Evolutionary conservation across 2,329 filamentous ascomycete species (phyloP).

Genomic region (Xylariaceae sp.): DNA sequence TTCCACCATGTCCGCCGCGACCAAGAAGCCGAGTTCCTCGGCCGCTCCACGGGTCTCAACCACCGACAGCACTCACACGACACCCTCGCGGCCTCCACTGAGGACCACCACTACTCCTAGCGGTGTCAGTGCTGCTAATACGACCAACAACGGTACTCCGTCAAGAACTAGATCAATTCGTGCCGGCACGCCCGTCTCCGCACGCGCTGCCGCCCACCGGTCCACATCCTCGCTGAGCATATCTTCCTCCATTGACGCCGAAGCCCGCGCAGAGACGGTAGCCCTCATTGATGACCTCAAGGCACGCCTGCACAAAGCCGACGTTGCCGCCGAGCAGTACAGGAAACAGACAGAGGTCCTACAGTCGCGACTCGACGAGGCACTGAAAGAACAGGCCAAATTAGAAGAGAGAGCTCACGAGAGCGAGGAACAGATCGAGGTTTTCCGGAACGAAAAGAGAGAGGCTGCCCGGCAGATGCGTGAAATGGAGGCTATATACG

Average conservation of each 20-base stretch:
- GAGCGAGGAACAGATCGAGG: conserved; percentile 77
- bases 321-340: conserved; percentile 72
- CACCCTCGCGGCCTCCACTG: conserved; percentile 41
- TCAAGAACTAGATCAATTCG: conserved; percentile 65
- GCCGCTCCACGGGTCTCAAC: conserved; percentile 45
- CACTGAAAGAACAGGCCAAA: conserved; percentile 76
- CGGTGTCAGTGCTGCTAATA: conserved; percentile 32
- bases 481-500: conserved; percentile 90
- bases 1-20: conserved; percentile 47
- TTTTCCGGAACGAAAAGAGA: conserved; percentile 78
- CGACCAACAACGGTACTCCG: conserved; percentile 37
- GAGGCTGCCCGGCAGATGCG: conserved; percentile 80
- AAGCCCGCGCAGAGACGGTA: conserved; percentile 75
- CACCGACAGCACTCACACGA: conserved; percentile 38
- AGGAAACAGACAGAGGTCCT: conserved; percentile 83
- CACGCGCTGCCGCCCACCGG: conserved; percentile 67
- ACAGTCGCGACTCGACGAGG: conserved; percentile 82
- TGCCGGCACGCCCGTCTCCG: conserved; percentile 65
- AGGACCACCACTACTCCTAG: conserved; percentile 50
- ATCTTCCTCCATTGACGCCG: conserved; percentile 59
- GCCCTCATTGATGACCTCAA: conserved; percentile 81
- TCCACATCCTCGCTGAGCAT: conserved; percentile 47
- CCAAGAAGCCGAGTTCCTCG: conserved; percentile 52
- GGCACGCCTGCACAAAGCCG: conserved; percentile 76
- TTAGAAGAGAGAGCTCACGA: conserved; percentile 88